Percentiles rank a stretch among this genome's conserved stretches.
These are phyloP conservation scores for Cystofilobasidium macerans DNA, from an alignment of 768 basidiomycete species.

Conservation along the genomic window DNA sequence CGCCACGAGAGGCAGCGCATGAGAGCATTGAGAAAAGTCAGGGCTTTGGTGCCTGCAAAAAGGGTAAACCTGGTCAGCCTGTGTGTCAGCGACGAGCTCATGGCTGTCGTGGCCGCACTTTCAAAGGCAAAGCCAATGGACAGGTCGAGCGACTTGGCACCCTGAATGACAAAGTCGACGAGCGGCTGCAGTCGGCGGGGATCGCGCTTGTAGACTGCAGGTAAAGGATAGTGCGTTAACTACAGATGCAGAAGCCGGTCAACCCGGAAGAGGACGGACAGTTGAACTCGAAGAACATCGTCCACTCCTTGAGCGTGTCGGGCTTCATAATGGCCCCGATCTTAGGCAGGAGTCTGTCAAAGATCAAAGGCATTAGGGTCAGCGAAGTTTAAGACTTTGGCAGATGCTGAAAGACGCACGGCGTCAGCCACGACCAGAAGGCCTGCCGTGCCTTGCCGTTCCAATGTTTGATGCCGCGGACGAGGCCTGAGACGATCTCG, in stretches of 20 bases:
- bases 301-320: slow-evolving; percentile 37
- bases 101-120: slow-evolving; percentile 44
- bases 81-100: not conserved
- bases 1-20: slow-evolving; percentile 56
- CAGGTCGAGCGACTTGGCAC: slow-evolving; percentile 58
- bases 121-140: slow-evolving; percentile 75
- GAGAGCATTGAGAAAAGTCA: slow-evolving; percentile 55
- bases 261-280: not conserved
- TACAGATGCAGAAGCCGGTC: too few species aligned
- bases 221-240: not conserved
- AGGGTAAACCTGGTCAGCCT: not conserved
- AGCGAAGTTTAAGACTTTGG: slow-evolving; percentile 18
- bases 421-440: slow-evolving; percentile 63
- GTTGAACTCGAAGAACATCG: slow-evolving; percentile 50
- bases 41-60: slow-evolving; percentile 58
- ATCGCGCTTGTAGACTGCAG: slow-evolving; percentile 53
- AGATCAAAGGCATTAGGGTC: not conserved
- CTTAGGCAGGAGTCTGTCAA: not conserved
- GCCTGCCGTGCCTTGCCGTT: slow-evolving; percentile 44
- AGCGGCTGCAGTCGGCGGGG: slow-evolving; percentile 63
- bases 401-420: slow-evolving; percentile 38
- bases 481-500: slow-evolving; percentile 63
- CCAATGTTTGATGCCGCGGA: slow-evolving; percentile 84
- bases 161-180: slow-evolving; percentile 59
- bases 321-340: slow-evolving; percentile 6